Evolutionary conservation across 345 rosid genomes (phyloP).

Genomic region (Excoecaria cochinchinensis): DNA sequence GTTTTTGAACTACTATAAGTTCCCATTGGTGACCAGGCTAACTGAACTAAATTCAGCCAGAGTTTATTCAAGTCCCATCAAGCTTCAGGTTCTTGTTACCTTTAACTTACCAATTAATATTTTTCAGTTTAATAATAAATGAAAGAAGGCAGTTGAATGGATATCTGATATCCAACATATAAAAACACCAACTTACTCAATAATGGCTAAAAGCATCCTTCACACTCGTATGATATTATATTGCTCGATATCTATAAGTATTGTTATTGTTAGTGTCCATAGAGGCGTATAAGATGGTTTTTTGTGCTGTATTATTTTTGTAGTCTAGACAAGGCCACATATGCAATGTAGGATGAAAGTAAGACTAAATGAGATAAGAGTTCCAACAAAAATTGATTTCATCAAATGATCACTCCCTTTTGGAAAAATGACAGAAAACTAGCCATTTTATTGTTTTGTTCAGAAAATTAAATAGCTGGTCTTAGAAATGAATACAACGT

Average conservation of each 20-base stretch:
- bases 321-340: not conserved
- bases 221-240: not conserved
- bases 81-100: slow-evolving; percentile 63
- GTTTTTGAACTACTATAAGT: slow-evolving; percentile 70
- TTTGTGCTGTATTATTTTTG: not conserved
- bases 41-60: slow-evolving; percentile 65
- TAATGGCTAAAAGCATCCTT: not conserved
- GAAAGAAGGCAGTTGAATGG: not conserved
- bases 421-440: not conserved
- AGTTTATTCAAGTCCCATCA: slow-evolving; percentile 72
- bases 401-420: not conserved
- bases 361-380: not conserved
- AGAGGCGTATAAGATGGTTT: not conserved
- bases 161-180: not conserved
- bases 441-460: not conserved
- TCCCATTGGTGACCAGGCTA: slow-evolving; percentile 72
- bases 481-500: not conserved
- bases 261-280: not conserved
- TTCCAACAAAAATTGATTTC: not conserved
- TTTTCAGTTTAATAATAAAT: not conserved
- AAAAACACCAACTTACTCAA: not conserved
- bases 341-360: not conserved
- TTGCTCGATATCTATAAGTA: not conserved
- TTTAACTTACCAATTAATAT: not conserved
- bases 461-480: not conserved